Evolutionary conservation across 1,284 basidiomycete species (phyloP), one percentile per base, ranked within the genome.

Genomic region (Moniliophthora roreri): DNA sequence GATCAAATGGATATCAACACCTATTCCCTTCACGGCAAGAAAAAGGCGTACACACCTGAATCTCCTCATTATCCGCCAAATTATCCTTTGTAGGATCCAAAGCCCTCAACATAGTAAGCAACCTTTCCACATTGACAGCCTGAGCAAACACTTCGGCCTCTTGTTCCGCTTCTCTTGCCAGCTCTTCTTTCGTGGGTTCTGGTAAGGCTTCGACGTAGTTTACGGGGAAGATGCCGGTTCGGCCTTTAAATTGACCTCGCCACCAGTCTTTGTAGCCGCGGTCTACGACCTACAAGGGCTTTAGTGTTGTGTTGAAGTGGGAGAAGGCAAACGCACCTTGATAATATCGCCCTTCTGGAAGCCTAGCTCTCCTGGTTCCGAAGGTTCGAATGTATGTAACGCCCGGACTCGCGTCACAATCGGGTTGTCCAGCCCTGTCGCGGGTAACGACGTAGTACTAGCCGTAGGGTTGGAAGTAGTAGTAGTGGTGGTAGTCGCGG

Each of bases 191-290:
- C 0, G 90, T 91, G 0, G 90, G 91, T 58, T 97, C 94, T 0
- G 95, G 93, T 48, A 98, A 74, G 1, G 90, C 78, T 81, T 98
- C 93, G 60, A 99, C 93, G 72, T 98, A 98, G 66, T 97, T 98
- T 37, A 98, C 93, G 0, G 97, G 96, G 71, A 99, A 99, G 56
- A 99, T 99, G 11, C 97, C 97, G 7, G 94, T 95, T 56, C 91
- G 79, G 1, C 95, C 95, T 61, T 90, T 90, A 37, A 95, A 72
- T 62, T 98, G 95, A 1, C 97, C 97, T 44, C 93, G 78, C 95
- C 96, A 99, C 97, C 97, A 99, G 67, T 98, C 94, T 64, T 95
- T 91, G 73, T 98, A 98, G 23, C 91, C 91, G 39, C 93, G 85
- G 69, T 98, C 95, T 9, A 99, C 85, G 13, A 98, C 91, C 59